Percentiles rank a stretch among this genome's conserved stretches.
Evolutionary conservation across 306 rosid genomes (phyloP).

Genomic region (Carpinus fangiana): DNA sequence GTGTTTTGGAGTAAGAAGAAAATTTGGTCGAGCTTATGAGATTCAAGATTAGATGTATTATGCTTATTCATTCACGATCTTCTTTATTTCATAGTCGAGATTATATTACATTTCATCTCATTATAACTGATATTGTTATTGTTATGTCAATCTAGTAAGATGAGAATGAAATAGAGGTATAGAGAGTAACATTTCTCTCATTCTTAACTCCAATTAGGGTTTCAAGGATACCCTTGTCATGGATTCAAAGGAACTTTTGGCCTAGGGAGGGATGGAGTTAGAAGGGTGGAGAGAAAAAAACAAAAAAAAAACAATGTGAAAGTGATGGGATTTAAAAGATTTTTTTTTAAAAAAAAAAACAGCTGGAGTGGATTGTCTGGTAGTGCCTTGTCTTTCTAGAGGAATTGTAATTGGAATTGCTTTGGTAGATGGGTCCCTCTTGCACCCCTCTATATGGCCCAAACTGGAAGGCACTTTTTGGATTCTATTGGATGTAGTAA

Average conservation of each 20-base stretch:
- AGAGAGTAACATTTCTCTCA: no score
- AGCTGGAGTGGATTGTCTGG: conserved; percentile 48
- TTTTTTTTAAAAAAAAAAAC: conserved; percentile 23
- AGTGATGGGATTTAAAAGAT: conserved; percentile 18
- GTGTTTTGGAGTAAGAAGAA: no score
- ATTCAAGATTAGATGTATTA: no score
- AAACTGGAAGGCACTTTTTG: conserved; percentile 46
- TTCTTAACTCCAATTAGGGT: background rate
- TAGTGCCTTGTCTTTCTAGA: conserved; percentile 24
- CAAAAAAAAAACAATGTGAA: conserved; percentile 19
- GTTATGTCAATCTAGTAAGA: no score
- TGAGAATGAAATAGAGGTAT: no score
- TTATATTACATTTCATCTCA: no score
- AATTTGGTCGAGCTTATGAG: no score
- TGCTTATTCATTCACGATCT: no score
- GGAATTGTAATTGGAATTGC: conserved; percentile 45
- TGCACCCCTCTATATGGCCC: conserved; percentile 26
- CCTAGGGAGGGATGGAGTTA: conserved; percentile 14
- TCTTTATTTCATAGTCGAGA: no score
- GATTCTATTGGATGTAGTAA: conserved; percentile 46
- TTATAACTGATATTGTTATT: no score
- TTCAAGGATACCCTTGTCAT: background rate
- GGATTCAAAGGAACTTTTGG: conserved; percentile 1
- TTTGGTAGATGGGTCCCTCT: conserved; percentile 42
- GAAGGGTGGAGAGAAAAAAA: background rate